Conservation (phyloP, 2,329 filamentous ascomycete genomes). For the Pseudopithomyces maydicus region DNA sequence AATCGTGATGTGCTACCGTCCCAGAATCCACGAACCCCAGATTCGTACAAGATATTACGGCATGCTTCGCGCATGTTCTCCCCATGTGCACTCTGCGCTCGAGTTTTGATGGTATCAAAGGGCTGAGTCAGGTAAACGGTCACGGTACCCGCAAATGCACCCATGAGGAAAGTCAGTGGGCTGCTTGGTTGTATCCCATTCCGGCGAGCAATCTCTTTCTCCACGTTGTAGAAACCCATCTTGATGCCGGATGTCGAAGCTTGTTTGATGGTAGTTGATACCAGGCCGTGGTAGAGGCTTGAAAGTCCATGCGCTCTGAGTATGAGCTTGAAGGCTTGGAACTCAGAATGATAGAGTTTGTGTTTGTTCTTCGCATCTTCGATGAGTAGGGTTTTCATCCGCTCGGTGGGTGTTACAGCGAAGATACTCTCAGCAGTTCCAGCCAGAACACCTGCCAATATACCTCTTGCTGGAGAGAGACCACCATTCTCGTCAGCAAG, state of each 20-base stretch:
- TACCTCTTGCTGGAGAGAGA: conserved; percentile 28
- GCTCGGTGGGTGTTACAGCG: conserved; percentile 38
- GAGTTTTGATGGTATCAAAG: conserved; percentile 51
- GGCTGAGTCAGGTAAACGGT: conserved; percentile 52
- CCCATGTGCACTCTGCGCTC: conserved; percentile 40
- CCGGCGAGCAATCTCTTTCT: conserved; percentile 43
- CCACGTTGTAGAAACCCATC: conserved; percentile 57
- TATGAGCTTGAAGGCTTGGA: conserved; percentile 31
- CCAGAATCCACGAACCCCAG: conserved; percentile 35
- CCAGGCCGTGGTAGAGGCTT: conserved; percentile 53
- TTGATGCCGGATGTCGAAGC: conserved; percentile 54
- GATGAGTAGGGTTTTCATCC: conserved; percentile 41
- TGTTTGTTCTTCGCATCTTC: conserved; percentile 30
- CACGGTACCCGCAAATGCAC: conserved; percentile 34
- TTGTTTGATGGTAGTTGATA: conserved; percentile 56
- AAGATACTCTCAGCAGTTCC: conserved; percentile 33
- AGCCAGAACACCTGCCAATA: conserved; percentile 35
- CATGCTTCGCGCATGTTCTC: conserved; percentile 31
- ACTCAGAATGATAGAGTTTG: conserved; percentile 23
- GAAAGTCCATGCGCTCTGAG: conserved; percentile 48
- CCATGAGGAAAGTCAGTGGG: conserved; percentile 30
- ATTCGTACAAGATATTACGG: conserved; percentile 24
- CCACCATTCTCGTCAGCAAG: conserved; percentile 33
- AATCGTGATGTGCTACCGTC: conserved; percentile 36
- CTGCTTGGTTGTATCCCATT: conserved; percentile 28